Evolutionary conservation across 1,139 yeast species (phyloP), one percentile per base, ranked within the genome.

Genomic region (Geotrichum reessii): DNA sequence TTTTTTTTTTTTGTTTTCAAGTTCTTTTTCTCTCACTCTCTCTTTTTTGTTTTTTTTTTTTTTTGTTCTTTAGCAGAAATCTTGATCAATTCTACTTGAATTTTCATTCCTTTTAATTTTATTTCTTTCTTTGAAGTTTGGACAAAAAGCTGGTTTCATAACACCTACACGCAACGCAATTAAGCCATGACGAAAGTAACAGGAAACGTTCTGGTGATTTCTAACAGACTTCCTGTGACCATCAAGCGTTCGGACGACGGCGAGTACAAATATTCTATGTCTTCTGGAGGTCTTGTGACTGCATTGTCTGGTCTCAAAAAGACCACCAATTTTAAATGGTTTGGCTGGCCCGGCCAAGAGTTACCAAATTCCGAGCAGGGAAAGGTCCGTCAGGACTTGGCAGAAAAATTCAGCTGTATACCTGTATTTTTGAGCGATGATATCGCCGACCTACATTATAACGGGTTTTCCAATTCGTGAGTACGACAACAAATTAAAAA

Each of bases 301-400:
- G 99, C 98, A 0, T 76, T 95, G 50, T 96, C 92, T 67, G 98
- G 99, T 0, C 76, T 95, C 59, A 89, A 90, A 72, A 88, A 89
- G 67, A 76, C 86, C 12, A 85, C 93, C 14, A 86, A 87, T 62
- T 93, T 93, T 74, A 95, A 89, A 71, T 95, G 99, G 99, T 84
- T 89, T 67, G 99, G 99, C 21, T 95, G 99, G 99, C 97, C 98
- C 1, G 79, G 97, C 0, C 76, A 91, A 68, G 97, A 91, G 67
- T 79, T 95, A 8, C 96, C 96, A 1, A 87, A 78, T 31, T 80
- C 79, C 48, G 97, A 91, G 65, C 86, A 86, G 70, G 81, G 73
- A 0, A 75, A 77, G 59, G 96, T 95, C 58, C 83, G 84, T 61
- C 70, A 75, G 25, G 97, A 92, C 64, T 76, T 95, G 63, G 78